Percentiles rank a stretch among this genome's conserved stretches.
These are phyloP conservation scores for Aspergillus conjunctus DNA, from an alignment of 495 filamentous ascomycete species.

Conservation along the genomic window DNA sequence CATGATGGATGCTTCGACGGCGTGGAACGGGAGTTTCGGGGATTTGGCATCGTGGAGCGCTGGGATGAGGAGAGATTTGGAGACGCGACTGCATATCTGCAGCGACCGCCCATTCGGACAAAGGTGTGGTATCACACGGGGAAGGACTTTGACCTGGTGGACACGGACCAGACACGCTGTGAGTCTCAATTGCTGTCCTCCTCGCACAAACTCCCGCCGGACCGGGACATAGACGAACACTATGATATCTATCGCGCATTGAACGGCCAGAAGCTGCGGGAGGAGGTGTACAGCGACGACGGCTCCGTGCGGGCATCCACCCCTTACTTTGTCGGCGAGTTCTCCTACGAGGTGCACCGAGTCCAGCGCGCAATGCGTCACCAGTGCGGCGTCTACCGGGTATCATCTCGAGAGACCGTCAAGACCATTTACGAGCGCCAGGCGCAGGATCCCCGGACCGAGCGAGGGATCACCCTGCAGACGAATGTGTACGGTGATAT, in stretches of 20 bases:
- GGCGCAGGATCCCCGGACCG: background rate
- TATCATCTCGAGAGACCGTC: background rate
- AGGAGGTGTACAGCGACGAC: background rate
- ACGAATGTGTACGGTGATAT: background rate
- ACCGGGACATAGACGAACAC: too few relatives aligned
- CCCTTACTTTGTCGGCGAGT: background rate
- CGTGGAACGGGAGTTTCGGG: background rate
- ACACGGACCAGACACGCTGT: too few relatives aligned
- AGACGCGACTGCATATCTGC: background rate
- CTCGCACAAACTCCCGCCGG: too few relatives aligned
- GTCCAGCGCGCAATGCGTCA: too few relatives aligned
- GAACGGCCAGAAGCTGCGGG: background rate
- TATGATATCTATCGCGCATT: too few relatives aligned
- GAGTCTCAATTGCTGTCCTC: too few relatives aligned
- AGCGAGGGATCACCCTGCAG: background rate
- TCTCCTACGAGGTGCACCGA: background rate
- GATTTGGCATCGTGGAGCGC: background rate
- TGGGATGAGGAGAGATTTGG: background rate
- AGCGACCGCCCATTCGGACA: too few relatives aligned
- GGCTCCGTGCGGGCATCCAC: too few relatives aligned
- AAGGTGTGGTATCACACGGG: too few relatives aligned
- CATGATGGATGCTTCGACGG: background rate
- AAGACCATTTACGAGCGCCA: background rate
- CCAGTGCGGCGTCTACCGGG: background rate
- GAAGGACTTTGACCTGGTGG: too few relatives aligned